A percentile compares a stretch with the other conserved stretches of the same genome.
Conservation (phyloP, 1,284 basidiomycete species). For the Phellopilus nigrolimitatus region DNA sequence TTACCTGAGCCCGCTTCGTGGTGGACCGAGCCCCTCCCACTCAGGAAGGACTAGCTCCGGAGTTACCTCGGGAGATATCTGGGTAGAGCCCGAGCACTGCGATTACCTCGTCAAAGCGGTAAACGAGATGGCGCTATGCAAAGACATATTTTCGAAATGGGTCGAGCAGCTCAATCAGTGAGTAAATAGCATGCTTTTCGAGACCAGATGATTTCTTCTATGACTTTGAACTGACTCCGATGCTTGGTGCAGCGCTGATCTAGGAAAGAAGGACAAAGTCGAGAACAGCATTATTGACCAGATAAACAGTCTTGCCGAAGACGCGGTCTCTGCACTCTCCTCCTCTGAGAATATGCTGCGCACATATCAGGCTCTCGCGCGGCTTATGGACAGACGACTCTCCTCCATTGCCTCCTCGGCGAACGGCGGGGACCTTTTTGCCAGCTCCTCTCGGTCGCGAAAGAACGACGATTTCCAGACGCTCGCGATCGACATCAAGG, state of each 20-base stretch:
- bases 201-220: too few species aligned
- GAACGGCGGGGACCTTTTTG: slow-evolving; percentile 7
- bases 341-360: slow-evolving; percentile 5
- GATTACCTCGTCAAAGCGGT: slow-evolving; percentile 7
- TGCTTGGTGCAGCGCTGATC: neutral
- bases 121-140: slow-evolving; percentile 9
- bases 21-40: too few species aligned
- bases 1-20: too few species aligned
- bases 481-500: slow-evolving; percentile 2
- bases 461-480: slow-evolving; percentile 9
- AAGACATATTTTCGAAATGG: slow-evolving; percentile 9
- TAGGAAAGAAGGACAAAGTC: slow-evolving; percentile 12
- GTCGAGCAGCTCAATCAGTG: slow-evolving; percentile 10
- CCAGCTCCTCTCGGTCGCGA: neutral
- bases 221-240: too few species aligned
- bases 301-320: slow-evolving; percentile 2
- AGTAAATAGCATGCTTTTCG: too few species aligned
- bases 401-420: slow-evolving; percentile 1
- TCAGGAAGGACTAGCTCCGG: neutral
- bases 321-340: neutral
- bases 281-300: slow-evolving; percentile 1
- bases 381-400: slow-evolving; percentile 6
- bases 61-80: slow-evolving; percentile 4
- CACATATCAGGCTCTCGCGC: slow-evolving; percentile 9
- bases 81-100: slow-evolving; percentile 4